Base-by-base conservation (phyloP, 257 asterid genomes). In the Nicotiana obtusifolia region DNA sequence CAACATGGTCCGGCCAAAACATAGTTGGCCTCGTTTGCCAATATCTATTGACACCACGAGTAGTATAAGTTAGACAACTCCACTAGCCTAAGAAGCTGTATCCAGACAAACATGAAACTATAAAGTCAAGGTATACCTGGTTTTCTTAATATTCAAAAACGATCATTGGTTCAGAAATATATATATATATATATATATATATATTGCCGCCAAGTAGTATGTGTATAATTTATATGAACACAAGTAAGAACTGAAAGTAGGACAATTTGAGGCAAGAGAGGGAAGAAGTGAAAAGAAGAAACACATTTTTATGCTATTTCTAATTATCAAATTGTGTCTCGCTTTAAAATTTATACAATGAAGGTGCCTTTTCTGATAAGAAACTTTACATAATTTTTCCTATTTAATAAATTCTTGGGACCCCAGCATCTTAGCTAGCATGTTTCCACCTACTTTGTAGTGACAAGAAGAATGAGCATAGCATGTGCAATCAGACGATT, bases 401-500 rank as follows among this genome's bases (percentile, higher is more conserved):
- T 69, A 69, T 69, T 69, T 35, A 37, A 20, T 62, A 62, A 14
- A 28, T 49, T 49, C 16, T 49, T 22, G 17, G 4, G 16, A 75
- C 44, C 31, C 79, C 41, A 47, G 78, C 61, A 47, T 41, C 31
- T 69, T 69, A 41, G 49, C 49, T 41, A 41, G 24, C 79, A 22
- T 73, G 79, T 73, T 73, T 35, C 80, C 80, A 75, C 44, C 61
- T 49, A 4, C 62, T 49, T 15, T 24, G 41, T 22, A 47, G 79
- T 26, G 79, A 75, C 62, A 8, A 75, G 24, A 75, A 75, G 80
- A 75, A 49, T 47, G 62, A 24, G 61, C 79, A 73, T 24, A 73
- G 79, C 79, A 75, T 75, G 79, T 75, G 80, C 80, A 15, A 24
- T 49, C 10, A 75, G 80, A 75, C 24, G 24, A 47, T 47, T 24